Conservation (phyloP, 2,329 filamentous ascomycete species). For the Botryotinia convoluta region DNA sequence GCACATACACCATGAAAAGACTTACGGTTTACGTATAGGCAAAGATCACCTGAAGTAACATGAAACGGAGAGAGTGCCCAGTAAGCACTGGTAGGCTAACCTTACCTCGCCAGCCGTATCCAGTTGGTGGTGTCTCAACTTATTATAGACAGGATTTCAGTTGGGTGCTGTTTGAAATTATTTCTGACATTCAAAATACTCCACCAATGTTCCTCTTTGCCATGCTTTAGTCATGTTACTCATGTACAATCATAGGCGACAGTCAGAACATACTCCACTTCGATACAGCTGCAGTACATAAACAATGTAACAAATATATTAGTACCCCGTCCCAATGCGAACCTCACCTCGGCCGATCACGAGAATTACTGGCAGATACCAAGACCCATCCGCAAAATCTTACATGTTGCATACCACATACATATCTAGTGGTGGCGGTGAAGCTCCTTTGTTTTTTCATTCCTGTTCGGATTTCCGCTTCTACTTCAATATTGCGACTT, state of each 20-base stretch:
- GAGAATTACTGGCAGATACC: conserved; percentile 12
- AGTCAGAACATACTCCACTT: conserved; percentile 6
- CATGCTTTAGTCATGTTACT: background rate
- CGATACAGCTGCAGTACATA: conserved; percentile 6
- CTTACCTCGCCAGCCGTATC: background rate
- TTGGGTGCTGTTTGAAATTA: background rate
- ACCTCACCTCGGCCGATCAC: conserved; percentile 9
- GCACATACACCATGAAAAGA: background rate
- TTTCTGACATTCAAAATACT: background rate
- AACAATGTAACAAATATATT: conserved; percentile 10
- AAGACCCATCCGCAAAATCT: conserved; percentile 5
- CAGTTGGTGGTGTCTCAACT: conserved; percentile 2
- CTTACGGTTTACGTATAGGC: background rate
- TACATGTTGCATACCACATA: conserved; percentile 2
- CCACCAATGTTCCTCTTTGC: background rate
- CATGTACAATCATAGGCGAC: background rate
- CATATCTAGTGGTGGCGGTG: conserved; percentile 13
- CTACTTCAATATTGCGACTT: background rate
- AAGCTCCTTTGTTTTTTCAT: background rate
- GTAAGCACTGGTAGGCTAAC: background rate
- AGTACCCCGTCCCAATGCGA: background rate
- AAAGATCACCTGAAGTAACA: background rate
- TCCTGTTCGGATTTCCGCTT: background rate
- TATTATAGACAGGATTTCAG: background rate
- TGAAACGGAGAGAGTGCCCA: conserved; percentile 4